phyloP scores from a whole-genome alignment of 2,329 filamentous ascomycete genomes.

The Aspergillus sp. region DNA sequence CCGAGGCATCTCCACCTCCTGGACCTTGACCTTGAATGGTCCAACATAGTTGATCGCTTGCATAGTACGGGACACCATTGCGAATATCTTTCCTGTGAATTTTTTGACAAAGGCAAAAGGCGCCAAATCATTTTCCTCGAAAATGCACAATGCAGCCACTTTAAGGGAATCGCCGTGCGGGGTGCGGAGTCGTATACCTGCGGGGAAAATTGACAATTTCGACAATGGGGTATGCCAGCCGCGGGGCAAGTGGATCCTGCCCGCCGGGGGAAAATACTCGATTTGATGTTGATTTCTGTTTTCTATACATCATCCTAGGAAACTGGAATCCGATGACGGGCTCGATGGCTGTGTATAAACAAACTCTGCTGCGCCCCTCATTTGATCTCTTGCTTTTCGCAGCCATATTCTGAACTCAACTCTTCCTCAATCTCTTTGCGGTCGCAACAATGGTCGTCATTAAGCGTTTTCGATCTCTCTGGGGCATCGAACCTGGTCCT shows the following conservation, averaged over 20 bases:
- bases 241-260: neutral
- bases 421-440: neutral
- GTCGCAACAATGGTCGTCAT: conserved; percentile 20
- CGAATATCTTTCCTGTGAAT: neutral
- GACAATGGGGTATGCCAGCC: neutral
- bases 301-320: neutral
- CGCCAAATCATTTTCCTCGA: neutral
- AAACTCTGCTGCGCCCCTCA: neutral
- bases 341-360: neutral
- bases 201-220: conserved; percentile 9
- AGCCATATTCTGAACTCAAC: neutral
- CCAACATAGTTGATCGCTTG: conserved; percentile 68
- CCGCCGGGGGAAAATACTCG: neutral
- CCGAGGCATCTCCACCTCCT: conserved; percentile 62
- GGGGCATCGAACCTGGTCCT: conserved; percentile 27
- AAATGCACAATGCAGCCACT: neutral
- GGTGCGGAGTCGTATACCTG: conserved; percentile 3
- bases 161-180: neutral
- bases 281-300: neutral
- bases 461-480: conserved; percentile 26
- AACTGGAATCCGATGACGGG: neutral
- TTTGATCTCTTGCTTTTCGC: neutral
- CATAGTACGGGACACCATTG: conserved; percentile 50
- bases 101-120: neutral
- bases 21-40: conserved; percentile 65